phyloP scores from a whole-genome alignment of 225 moss, liverwort and hornwort genomes.

The Bryoerythrophyllum caledonicum region DNA sequence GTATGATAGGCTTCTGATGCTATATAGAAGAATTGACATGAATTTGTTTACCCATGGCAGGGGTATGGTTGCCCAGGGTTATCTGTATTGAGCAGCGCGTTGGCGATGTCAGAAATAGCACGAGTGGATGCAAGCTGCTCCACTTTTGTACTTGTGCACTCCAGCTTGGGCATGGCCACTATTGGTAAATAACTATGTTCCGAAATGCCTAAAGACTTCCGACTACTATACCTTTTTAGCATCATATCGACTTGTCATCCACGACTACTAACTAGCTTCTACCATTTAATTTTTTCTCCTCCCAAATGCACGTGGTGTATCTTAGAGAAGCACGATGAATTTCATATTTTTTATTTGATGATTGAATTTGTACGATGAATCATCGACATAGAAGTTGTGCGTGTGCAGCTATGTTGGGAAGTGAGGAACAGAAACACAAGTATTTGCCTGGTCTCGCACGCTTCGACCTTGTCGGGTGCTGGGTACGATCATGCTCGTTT shows the following conservation, averaged over 20 bases:
- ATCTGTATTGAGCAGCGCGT: slow-evolving; percentile 78
- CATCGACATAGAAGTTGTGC: slow-evolving; percentile 9
- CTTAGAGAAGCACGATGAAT: background rate
- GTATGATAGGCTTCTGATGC: background rate
- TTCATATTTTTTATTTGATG: background rate
- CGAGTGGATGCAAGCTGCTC: slow-evolving; percentile 98
- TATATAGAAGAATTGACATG: slow-evolving; percentile 7
- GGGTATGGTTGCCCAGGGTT: slow-evolving; percentile 95
- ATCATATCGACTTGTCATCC: background rate
- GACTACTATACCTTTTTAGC: slow-evolving; percentile 3
- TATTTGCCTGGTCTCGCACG: slow-evolving; percentile 83
- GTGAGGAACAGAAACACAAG: slow-evolving; percentile 91
- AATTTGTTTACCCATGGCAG: slow-evolving; percentile 48
- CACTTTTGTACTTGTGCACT: slow-evolving; percentile 92
- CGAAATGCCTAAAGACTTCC: background rate
- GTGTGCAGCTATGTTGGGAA: slow-evolving; percentile 84
- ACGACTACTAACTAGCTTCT: background rate
- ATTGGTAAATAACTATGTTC: slow-evolving; percentile 51
- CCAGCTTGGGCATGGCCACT: slow-evolving; percentile 92
- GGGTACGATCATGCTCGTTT: slow-evolving; percentile 52
- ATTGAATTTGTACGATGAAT: slow-evolving; percentile 3
- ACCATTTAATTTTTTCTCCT: background rate
- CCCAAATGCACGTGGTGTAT: slow-evolving; percentile 4
- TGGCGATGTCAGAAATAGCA: slow-evolving; percentile 75
- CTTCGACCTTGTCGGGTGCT: slow-evolving; percentile 85